Percentiles rank a stretch among this genome's conserved stretches.
These are phyloP conservation scores for Dryadomyces quercus-mongolicae DNA, from an alignment of 2,329 filamentous ascomycete genomes.

Conservation along the genomic window DNA sequence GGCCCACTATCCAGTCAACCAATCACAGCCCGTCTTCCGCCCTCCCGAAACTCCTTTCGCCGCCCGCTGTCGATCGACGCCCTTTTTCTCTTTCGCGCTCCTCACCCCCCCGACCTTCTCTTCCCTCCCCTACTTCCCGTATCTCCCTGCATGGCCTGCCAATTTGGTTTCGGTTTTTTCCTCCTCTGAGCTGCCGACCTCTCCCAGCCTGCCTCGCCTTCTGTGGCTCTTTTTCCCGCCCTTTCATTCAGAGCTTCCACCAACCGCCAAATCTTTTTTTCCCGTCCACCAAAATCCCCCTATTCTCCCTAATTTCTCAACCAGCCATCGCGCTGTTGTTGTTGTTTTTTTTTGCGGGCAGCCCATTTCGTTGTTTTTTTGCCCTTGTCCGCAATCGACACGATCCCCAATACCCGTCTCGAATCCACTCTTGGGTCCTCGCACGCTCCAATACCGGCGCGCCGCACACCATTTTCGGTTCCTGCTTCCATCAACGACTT, in stretches of 20 bases:
- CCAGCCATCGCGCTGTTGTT: neutral
- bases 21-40: neutral
- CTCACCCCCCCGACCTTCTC: neutral
- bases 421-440: conserved; percentile 1
- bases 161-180: too few species aligned
- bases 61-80: conserved; percentile 1
- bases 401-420: conserved; percentile 1
- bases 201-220: too few species aligned
- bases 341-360: neutral
- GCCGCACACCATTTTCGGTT: neutral
- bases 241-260: too few species aligned
- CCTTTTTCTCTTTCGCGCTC: neutral
- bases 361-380: neutral
- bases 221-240: too few species aligned
- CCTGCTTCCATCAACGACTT: neutral
- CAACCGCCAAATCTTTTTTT: neutral
- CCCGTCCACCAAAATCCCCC: neutral
- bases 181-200: too few species aligned
- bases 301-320: neutral
- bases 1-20: too few species aligned
- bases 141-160: neutral
- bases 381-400: conserved; percentile 2
- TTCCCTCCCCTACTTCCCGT: neutral
- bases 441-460: conserved; percentile 1
- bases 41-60: neutral